A percentile compares a stretch with the other conserved stretches of the same genome.
Conservation (phyloP, 345 rosid species). For the Dipteronia dyeriana region DNA sequence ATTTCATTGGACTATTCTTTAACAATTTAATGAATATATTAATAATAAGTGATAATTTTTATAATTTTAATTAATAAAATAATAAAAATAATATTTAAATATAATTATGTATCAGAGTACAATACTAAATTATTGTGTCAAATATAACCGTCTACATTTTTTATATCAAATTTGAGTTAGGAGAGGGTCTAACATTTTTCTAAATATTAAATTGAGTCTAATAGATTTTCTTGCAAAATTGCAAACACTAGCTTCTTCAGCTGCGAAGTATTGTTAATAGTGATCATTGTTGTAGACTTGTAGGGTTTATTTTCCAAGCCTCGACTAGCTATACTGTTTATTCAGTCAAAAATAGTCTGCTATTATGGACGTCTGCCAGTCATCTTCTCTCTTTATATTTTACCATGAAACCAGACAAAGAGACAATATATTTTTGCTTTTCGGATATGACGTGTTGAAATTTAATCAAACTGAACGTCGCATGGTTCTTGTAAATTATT, state of each 20-base stretch:
- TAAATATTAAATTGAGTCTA: too few relatives aligned
- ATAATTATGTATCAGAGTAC: too few relatives aligned
- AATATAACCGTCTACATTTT: too few relatives aligned
- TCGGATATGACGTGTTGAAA: neutral
- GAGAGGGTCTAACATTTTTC: too few relatives aligned
- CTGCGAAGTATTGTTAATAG: neutral
- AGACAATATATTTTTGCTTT: conserved; percentile 9
- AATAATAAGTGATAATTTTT: too few relatives aligned
- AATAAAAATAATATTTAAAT: too few relatives aligned
- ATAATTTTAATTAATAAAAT: too few relatives aligned
- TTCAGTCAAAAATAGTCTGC: neutral
- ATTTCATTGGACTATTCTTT: too few relatives aligned
- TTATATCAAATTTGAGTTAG: too few relatives aligned
- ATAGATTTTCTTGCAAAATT: too few relatives aligned
- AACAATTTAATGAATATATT: too few relatives aligned
- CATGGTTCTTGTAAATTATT: conserved; percentile 6
- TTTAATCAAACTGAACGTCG: conserved; percentile 10
- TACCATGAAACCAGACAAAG: neutral
- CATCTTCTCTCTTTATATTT: neutral
- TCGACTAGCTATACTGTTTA: neutral
- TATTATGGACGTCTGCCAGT: neutral
- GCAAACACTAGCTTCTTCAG: neutral
- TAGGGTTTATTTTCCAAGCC: neutral
- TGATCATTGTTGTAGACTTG: neutral
- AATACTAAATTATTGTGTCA: too few relatives aligned